Evolutionary conservation across 768 basidiomycete species (phyloP), one percentile per base, ranked within the genome.

Genomic region (Termitomyces sp.): DNA sequence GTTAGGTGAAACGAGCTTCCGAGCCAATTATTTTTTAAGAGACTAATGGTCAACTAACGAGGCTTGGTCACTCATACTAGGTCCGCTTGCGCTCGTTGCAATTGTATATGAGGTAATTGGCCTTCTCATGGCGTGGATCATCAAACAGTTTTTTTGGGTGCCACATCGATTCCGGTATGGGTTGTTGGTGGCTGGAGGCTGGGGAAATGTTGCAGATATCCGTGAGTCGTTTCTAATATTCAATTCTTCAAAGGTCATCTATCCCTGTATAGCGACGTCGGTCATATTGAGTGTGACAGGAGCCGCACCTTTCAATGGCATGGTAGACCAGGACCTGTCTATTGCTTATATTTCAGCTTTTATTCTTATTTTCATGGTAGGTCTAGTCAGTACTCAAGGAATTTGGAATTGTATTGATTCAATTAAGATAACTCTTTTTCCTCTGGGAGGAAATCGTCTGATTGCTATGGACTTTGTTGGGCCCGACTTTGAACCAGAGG

Each of bases 121-220:
- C 7, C 65, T 83, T 9, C 36, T 68, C 7, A 74, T 85, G 24
- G 82, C 83, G 0, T 84, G 77, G 74, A 47, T 79, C n/a, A 70
- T 83, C 53, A 80, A 80, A 49, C 79, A 81, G 59, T 62, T 87
- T 50, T 90, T 87, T 63, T 90, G 88, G 83, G 87, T 91, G 2
- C 90, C 90, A 1, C 85, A 88, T 64, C 78, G 86, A 27, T 90
- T 91, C 65, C 75, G 88, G 47, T 82, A 84, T 63, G 90, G 88
- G 0, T 76, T 91, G 24, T 64, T 90, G 0, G 80, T 82, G 3
- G 87, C 88, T 0, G 88, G 87, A 39, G 82, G 79, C 3, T 90
- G 83, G 82, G 79, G 75, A 9, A 90, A 90, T 62, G 79, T 79
- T 44, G 87, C 84, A 9, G 89, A 88, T 64, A 80, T 90, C 32